Evolutionary conservation across 805 yeast species (phyloP), one percentile per base, ranked within the genome.

Genomic region (Saccharomycopsis olivae): DNA sequence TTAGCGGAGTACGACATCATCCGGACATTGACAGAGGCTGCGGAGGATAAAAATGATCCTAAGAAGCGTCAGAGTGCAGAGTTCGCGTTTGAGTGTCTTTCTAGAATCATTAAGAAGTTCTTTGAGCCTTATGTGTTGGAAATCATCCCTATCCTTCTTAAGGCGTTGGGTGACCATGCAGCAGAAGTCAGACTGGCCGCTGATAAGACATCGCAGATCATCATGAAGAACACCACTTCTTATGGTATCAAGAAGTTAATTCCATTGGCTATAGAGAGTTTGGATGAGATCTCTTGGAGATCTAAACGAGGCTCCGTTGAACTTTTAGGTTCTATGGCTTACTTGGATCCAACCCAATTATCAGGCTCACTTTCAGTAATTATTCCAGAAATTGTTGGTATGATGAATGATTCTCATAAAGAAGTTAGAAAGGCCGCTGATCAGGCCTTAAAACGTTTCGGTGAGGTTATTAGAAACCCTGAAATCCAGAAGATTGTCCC

Each of bases 391-490:
- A 87, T 92, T 61, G 98, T 89, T 41, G 88, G 92, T 48, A 95
- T 88, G 19, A 66, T 92, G 54, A 87, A 83, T 53, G 98, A 92
- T 53, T 75, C 96, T 0, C 99, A 92, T 60, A 89, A 89, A 55
- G 98, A 92, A 55, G 98, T 92, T 16, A 72, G 99, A 46, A 85
- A 83, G 49, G 94, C 98, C 1, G 98, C 96, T 1, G 95, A 85
- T 55, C 76, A 72, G 50, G 73, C 96, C 2, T 67, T 92, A 60
- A 82, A 85, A 55, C 69, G 87, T 53, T 92, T 92, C 55, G 98
- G 98, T 54, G 96, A 89, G 47, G 98, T 92, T 46, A 92, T 92
- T 49, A 72, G 95, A 59, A 92, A 92, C 56, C 98, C 98, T 0
- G 99, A 92, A 59, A 92, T 92, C 55, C 95, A 87, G 60, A 69